Conservation (phyloP, 2,329 filamentous ascomycete genomes). For the Elsinoe ampelina region DNA sequence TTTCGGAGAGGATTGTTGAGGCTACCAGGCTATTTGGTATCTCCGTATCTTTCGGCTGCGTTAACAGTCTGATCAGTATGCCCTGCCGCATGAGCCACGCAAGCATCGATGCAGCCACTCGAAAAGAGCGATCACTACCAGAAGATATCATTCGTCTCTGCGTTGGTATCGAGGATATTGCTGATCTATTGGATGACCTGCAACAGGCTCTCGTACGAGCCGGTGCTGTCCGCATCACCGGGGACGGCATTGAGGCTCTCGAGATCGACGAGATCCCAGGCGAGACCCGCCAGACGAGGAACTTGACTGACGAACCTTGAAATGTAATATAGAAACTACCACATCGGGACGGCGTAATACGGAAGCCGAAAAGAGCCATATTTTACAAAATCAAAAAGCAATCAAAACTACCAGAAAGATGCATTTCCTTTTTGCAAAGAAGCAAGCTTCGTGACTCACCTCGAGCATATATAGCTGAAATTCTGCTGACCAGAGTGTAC, state of each 20-base stretch:
- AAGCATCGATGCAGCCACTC: conserved; percentile 91
- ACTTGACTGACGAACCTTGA: conserved; percentile 29
- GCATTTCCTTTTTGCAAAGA: background rate
- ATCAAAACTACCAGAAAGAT: background rate
- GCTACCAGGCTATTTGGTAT: conserved; percentile 87
- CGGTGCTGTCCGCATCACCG: conserved; percentile 76
- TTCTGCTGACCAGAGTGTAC: too few relatives aligned
- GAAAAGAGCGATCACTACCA: conserved; percentile 80
- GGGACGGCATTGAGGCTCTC: conserved; percentile 68
- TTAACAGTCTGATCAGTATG: conserved; percentile 98
- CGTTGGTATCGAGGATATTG: conserved; percentile 87
- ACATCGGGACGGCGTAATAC: background rate
- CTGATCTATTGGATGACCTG: conserved; percentile 88
- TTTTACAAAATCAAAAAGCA: background rate
- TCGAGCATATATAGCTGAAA: too few relatives aligned
- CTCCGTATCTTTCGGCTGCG: conserved; percentile 93
- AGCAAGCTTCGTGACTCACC: background rate
- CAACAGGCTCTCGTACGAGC: conserved; percentile 87
- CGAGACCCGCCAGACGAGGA: conserved; percentile 24
- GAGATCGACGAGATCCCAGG: conserved; percentile 21
- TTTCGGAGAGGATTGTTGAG: conserved; percentile 91
- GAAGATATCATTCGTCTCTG: conserved; percentile 95
- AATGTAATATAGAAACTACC: conserved; percentile 1
- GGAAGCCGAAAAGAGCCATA: conserved; percentile 3
- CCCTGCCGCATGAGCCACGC: conserved; percentile 99